These are phyloP conservation scores for Phytopythium sindhum DNA, from an alignment of 352 stramenopile species.

Conservation along the genomic window DNA sequence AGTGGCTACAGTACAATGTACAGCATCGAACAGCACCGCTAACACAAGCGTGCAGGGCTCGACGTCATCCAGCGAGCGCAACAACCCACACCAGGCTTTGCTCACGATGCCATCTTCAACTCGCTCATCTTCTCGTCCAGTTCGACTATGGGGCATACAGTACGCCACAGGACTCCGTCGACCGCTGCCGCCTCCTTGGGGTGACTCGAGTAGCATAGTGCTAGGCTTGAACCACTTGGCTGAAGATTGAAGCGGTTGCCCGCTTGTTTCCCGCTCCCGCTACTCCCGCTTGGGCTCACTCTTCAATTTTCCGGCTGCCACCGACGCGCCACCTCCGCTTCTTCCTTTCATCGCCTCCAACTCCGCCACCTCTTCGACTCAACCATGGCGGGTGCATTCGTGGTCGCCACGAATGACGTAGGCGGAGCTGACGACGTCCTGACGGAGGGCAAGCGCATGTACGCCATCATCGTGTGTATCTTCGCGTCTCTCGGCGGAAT, in stretches of 20 bases:
- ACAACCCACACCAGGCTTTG: background rate
- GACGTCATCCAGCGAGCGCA: background rate
- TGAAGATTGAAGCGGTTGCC: background rate
- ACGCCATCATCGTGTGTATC: constrained; percentile 36
- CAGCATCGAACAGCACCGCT: too few species aligned
- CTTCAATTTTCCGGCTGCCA: background rate
- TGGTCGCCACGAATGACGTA: constrained; percentile 1
- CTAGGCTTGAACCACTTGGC: background rate
- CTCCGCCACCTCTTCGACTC: background rate
- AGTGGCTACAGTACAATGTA: too few species aligned
- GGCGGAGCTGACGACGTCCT: background rate
- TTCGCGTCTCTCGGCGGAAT: constrained; percentile 35
- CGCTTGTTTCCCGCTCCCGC: background rate
- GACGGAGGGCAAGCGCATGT: constrained; percentile 24
- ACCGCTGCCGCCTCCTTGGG: background rate
- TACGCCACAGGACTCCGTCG: background rate
- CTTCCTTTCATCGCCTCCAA: background rate
- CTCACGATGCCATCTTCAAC: background rate
- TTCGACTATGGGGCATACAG: background rate
- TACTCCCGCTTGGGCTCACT: background rate
- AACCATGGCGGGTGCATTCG: constrained; percentile 8
- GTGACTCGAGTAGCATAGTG: background rate
- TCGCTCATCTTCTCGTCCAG: background rate
- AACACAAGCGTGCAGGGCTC: too few species aligned
- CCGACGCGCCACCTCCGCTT: background rate